phyloP scores from a whole-genome alignment of 257 asterid genomes.

The Craterostigma plantagineum region DNA sequence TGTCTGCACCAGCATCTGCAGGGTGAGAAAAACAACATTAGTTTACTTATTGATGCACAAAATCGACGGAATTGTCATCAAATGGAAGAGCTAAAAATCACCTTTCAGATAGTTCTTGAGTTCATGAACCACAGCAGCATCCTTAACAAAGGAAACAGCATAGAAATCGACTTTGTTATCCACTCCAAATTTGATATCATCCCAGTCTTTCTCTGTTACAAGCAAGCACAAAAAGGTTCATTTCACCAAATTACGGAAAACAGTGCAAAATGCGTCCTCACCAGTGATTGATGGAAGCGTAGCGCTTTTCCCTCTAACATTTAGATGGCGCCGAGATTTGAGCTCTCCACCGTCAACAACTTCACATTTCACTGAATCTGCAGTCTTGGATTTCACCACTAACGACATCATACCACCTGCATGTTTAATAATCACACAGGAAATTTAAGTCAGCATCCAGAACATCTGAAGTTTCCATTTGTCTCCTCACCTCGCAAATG shows the following conservation, averaged over 20 bases:
- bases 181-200: slow-evolving; percentile 93
- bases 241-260: slow-evolving; percentile 3
- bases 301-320: slow-evolving; percentile 97
- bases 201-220: slow-evolving; percentile 84
- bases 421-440: not conserved
- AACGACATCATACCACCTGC: slow-evolving; percentile 98
- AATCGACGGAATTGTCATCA: not conserved
- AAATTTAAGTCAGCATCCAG: too few relatives aligned
- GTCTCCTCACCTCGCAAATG: not conserved
- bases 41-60: not conserved
- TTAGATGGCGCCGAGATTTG: slow-evolving; percentile 84
- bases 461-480: not conserved
- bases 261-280: slow-evolving; percentile 11
- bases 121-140: slow-evolving; percentile 82
- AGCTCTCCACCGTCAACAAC: slow-evolving; percentile 95
- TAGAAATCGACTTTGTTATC: slow-evolving; percentile 89
- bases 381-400: slow-evolving; percentile 66
- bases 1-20: slow-evolving; percentile 74
- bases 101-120: slow-evolving; percentile 68
- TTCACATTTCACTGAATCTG: slow-evolving; percentile 51
- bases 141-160: slow-evolving; percentile 97
- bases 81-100: slow-evolving; percentile 13
- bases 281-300: slow-evolving; percentile 97
- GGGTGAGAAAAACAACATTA: slow-evolving; percentile 3
- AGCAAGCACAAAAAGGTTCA: slow-evolving; percentile 2